Base-by-base conservation (phyloP, 2,329 filamentous ascomycete genomes). In the Botrytis elliptica region DNA sequence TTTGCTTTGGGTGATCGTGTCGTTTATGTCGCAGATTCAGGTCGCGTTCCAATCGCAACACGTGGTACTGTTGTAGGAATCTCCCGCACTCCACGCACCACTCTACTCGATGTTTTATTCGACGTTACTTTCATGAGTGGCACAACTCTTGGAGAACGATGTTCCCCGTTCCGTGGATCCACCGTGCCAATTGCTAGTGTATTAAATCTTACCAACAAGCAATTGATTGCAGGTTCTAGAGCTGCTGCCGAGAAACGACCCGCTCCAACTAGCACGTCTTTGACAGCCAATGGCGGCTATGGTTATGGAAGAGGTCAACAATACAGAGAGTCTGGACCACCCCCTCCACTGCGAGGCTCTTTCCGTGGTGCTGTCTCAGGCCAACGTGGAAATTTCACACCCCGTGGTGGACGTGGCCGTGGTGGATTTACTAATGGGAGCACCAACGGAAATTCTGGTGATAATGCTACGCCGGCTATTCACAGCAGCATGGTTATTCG, bases 91-190 rank as follows among this genome's bases (percentile, higher is more conserved):
- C 88, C 94, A 33, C 92, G 93, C 73, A 92, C 91, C 40, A 89
- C 93, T 65, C 87, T 98, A 74, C 86, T 99, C 55, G 96, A 99
- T 81, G 89, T 98, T 73, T 91, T 99, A 12, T 99, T 97, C 83
- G 97, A 99, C 81, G 89, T 90, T 20, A 92, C 94, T 0, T 99
- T 99, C 83, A 98, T 99, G 95, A 97, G 94, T 80, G 96, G 96
- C 76, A 98, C 95, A 2, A 96, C 93, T 0, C 87, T 99, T 25
- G 93, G 93, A 74, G 94, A 95, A 73, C 91, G 96, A 74, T 97
- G 95, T 81, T 94, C 94, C 40, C 91, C 93, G 55, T 99, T 99
- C 89, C 90, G 95, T 52, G 96, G 96, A 70, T 95, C 96, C 81
- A 98, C 96, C 0, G 94, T 99, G 6, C 90, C 94, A 2, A 89